phyloP scores from a whole-genome alignment of 2,329 filamentous ascomycete species.

The Verticillium albo-atrum region DNA sequence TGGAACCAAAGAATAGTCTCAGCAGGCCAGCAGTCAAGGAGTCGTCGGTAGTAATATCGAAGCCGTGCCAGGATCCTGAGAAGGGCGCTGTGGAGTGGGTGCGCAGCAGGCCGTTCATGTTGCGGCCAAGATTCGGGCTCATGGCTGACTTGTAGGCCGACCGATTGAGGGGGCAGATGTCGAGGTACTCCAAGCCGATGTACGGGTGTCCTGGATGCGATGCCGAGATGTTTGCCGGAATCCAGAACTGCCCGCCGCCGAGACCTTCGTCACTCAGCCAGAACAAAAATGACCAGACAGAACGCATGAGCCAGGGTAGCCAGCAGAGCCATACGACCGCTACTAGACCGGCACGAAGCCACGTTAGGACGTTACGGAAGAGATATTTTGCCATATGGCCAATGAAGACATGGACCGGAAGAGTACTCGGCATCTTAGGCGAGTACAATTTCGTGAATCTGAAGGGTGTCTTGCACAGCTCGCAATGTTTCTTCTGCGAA shows the following conservation, averaged over 20 bases:
- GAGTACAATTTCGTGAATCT: constrained; percentile 97
- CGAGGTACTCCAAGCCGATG: constrained; percentile 10
- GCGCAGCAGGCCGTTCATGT: constrained; percentile 27
- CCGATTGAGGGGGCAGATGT: background rate
- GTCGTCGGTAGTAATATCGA: constrained; percentile 26
- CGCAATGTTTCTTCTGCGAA: constrained; percentile 99
- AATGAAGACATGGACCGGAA: constrained; percentile 78
- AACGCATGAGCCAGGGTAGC: constrained; percentile 86
- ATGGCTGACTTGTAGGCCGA: constrained; percentile 14
- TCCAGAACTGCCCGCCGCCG: constrained; percentile 24
- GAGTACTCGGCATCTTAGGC: constrained; percentile 81
- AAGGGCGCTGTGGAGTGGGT: constrained; percentile 20
- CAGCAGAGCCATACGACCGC: constrained; percentile 82
- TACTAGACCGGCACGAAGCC: constrained; percentile 75
- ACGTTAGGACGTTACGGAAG: constrained; percentile 66
- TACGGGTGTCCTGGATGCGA: constrained; percentile 26
- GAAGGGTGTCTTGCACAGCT: constrained; percentile 97
- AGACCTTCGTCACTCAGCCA: constrained; percentile 83
- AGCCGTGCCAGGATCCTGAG: constrained; percentile 18
- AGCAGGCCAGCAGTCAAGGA: constrained; percentile 27
- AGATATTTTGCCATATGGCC: constrained; percentile 73
- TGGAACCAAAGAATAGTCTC: constrained; percentile 19
- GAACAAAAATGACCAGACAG: constrained; percentile 89
- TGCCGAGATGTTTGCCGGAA: constrained; percentile 8
- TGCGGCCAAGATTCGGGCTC: constrained; percentile 12